These are phyloP conservation scores for Chlorella sp. DNA, from an alignment of 139 green algal genomes.

Conservation along the genomic window DNA sequence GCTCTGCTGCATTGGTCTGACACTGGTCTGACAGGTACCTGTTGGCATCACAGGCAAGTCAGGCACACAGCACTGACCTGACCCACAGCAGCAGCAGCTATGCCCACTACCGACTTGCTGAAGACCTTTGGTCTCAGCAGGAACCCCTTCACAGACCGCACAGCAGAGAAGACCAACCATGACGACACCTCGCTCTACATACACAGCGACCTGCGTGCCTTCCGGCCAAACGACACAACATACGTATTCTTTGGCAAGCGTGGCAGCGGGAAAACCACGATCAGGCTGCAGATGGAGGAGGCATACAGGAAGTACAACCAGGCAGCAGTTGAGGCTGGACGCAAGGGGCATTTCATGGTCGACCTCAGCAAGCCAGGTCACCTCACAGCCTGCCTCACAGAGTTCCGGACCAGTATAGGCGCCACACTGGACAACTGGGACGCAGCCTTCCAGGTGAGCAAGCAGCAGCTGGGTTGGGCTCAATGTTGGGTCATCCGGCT, in stretches of 20 bases:
- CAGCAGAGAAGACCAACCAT: no score
- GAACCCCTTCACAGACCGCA: no score
- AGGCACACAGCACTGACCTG: no score
- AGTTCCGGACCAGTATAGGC: slow-evolving; percentile 53
- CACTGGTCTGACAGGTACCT: no score
- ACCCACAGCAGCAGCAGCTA: no score
- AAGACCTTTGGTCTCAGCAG: no score
- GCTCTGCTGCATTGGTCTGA: no score
- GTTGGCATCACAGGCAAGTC: no score
- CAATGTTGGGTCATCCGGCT: no score
- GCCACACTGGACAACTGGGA: slow-evolving; percentile 78
- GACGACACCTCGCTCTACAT: slow-evolving; percentile 74
- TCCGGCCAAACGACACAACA: slow-evolving; percentile 74
- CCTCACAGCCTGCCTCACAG: slow-evolving; percentile 72
- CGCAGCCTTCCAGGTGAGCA: slow-evolving; percentile 44
- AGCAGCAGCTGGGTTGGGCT: no score
- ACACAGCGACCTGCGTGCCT: slow-evolving; percentile 67
- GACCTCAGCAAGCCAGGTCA: slow-evolving; percentile 69
- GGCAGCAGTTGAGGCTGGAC: slow-evolving; percentile 24
- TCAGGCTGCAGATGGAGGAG: slow-evolving; percentile 65
- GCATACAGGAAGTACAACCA: slow-evolving; percentile 66
- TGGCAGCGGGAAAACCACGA: slow-evolving; percentile 82
- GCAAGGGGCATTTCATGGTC: slow-evolving; percentile 68
- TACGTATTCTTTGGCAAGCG: slow-evolving; percentile 69
- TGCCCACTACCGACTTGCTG: no score